Base-by-base conservation (phyloP, 371 early-diverging fungal species). In the Funneliformis caledonium region DNA sequence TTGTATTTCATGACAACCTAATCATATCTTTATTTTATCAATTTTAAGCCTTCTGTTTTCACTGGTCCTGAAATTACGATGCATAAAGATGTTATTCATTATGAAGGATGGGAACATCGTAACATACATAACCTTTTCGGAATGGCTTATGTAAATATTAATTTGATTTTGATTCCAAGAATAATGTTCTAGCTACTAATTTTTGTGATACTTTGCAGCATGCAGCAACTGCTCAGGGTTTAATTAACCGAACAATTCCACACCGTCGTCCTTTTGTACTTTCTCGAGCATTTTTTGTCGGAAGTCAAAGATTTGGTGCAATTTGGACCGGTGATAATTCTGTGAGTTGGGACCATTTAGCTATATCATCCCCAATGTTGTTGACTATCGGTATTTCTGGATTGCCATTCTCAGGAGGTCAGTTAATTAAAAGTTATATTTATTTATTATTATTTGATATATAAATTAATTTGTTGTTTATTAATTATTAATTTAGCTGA, bases 261-360 rank as follows among this genome's bases (percentile, higher is more conserved):
- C 83, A 83, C 81, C 85, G 89, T 72, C 89, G 97, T 16, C 96
- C 97, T 3, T 97, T 97, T 85, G 93, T 96, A 26, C 87, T 97
- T 16, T 88, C 94, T 1, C 92, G 97, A n/a, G 94, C 96, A 19
- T 97, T 94, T 86, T 97, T 95, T 85, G 91, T 92, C 61, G 97
- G 97, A 65, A 92, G 92, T 4, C 96, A 97, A 80, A 92, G 95
- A 11, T 92, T 90, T 81, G 95, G 96, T 33, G 92, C 96, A 12
- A 93, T 96, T 69, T 97, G 97, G 97, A 97, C 96, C 0, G 97
- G 97, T 33, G 97, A 97, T 83, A 97, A 96, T 82, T 85, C 88
- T 78, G 96, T 95, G 2, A 82, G 88, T 8, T 97, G 97, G 97
- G 92, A 92, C 43, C 93, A 96, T 47, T 83, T 97, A 14, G 89